Conservation (phyloP, 2,329 filamentous ascomycete genomes). For the Colletotrichum graminicola region DNA sequence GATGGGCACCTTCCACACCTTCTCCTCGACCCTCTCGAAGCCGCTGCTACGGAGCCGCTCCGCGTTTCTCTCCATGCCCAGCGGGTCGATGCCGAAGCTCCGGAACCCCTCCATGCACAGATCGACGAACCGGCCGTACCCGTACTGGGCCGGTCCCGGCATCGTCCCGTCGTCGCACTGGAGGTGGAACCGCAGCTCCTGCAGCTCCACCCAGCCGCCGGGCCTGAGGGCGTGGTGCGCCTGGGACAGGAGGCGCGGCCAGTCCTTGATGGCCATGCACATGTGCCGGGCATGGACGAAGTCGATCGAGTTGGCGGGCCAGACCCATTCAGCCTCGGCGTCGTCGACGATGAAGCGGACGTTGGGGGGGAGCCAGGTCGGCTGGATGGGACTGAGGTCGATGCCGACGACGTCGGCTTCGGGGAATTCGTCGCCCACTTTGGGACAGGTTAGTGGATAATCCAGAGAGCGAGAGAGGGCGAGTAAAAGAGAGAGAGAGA, state of each 20-base stretch:
- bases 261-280: constrained; percentile 53
- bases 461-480: no score
- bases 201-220: constrained; percentile 60
- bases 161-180: constrained; percentile 53
- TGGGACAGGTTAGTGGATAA: background rate
- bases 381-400: constrained; percentile 56
- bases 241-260: constrained; percentile 49
- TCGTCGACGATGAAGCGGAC: constrained; percentile 55
- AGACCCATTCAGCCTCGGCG: constrained; percentile 50
- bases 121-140: constrained; percentile 66
- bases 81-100: constrained; percentile 60
- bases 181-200: constrained; percentile 57
- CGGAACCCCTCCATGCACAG: constrained; percentile 59
- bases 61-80: constrained; percentile 63
- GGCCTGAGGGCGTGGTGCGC: constrained; percentile 53
- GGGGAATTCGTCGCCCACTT: constrained; percentile 54
- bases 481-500: no score
- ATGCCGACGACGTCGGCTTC: constrained; percentile 54
- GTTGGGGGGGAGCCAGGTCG: constrained; percentile 55
- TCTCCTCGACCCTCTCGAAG: constrained; percentile 43
- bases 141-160: constrained; percentile 54
- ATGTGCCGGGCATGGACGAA: constrained; percentile 54
- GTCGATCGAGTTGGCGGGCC: constrained; percentile 44
- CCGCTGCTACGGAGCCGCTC: constrained; percentile 59
- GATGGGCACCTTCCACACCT: constrained; percentile 44